Conservation (phyloP, 2,329 filamentous ascomycete species). For the Xylariaceae sp. region DNA sequence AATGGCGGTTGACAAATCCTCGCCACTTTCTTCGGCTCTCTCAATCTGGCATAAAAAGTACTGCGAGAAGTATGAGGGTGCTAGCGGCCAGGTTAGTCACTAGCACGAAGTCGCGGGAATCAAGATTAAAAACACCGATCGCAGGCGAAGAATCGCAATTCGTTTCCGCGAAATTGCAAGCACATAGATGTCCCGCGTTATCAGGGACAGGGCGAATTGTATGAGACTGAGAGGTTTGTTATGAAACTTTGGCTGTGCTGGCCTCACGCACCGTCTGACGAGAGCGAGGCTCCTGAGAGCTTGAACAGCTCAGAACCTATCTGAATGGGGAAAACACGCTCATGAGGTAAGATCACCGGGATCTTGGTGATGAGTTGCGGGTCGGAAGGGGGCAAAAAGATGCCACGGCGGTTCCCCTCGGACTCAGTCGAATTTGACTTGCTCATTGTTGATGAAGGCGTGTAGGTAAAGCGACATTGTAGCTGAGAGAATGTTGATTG, state of each 20-base stretch:
- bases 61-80: slow-evolving; percentile 91
- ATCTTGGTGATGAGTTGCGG: slow-evolving; percentile 42
- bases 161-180: too few species aligned
- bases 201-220: not conserved
- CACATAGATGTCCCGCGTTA: not conserved
- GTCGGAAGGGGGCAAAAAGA: slow-evolving; percentile 29
- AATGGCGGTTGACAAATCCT: slow-evolving; percentile 46
- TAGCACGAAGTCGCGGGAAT: not conserved
- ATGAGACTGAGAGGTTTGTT: slow-evolving; percentile 1
- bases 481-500: slow-evolving; percentile 1
- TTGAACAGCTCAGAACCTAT: slow-evolving; percentile 68
- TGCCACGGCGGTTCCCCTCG: slow-evolving; percentile 24
- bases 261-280: slow-evolving; percentile 58
- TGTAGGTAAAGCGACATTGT: slow-evolving; percentile 24
- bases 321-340: slow-evolving; percentile 69
- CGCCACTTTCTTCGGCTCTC: slow-evolving; percentile 53
- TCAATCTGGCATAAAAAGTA: slow-evolving; percentile 84
- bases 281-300: slow-evolving; percentile 66
- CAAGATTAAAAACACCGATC: not conserved
- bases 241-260: slow-evolving; percentile 1
- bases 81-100: slow-evolving; percentile 40
- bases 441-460: slow-evolving; percentile 26
- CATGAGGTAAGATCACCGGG: slow-evolving; percentile 57
- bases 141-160: too few species aligned
- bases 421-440: slow-evolving; percentile 28